These are phyloP conservation scores for Inonotus obliquus DNA, from an alignment of 1,284 basidiomycete species.

Conservation along the genomic window DNA sequence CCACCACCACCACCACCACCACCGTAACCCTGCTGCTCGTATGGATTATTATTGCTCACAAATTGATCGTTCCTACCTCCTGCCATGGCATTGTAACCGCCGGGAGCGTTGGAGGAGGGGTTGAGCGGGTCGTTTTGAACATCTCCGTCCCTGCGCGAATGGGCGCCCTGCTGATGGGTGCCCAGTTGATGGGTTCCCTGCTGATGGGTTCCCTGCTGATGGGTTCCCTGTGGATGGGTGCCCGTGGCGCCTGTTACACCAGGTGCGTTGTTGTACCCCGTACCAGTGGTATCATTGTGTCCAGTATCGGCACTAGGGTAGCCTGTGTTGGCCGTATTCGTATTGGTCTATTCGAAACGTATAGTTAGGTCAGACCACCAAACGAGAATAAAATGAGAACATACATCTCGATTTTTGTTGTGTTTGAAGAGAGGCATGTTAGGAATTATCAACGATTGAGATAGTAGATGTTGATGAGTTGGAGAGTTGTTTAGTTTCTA, in stretches of 20 bases:
- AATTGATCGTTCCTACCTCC: background rate
- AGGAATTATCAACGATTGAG: background rate
- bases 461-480: background rate
- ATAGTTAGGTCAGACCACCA: no score
- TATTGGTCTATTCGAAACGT: no score
- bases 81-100: background rate
- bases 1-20: background rate
- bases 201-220: no score
- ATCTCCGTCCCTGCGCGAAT: no score
- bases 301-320: no score
- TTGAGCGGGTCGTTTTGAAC: no score
- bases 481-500: background rate
- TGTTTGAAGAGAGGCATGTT: slow-evolving; percentile 13
- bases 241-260: background rate
- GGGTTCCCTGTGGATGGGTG: no score
- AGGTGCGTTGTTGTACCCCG: background rate
- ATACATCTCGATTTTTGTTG: slow-evolving; percentile 11
- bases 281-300: background rate
- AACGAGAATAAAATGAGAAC: background rate
- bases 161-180: no score
- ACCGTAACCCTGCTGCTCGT: background rate
- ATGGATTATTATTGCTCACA: background rate
- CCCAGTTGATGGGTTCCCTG: no score
- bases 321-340: no score
- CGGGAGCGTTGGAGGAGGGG: slow-evolving; percentile 5